Percentiles rank a stretch among this genome's conserved stretches.
These are phyloP conservation scores for Achlya hypogyna DNA, from an alignment of 352 stramenopile genomes.

Conservation along the genomic window DNA sequence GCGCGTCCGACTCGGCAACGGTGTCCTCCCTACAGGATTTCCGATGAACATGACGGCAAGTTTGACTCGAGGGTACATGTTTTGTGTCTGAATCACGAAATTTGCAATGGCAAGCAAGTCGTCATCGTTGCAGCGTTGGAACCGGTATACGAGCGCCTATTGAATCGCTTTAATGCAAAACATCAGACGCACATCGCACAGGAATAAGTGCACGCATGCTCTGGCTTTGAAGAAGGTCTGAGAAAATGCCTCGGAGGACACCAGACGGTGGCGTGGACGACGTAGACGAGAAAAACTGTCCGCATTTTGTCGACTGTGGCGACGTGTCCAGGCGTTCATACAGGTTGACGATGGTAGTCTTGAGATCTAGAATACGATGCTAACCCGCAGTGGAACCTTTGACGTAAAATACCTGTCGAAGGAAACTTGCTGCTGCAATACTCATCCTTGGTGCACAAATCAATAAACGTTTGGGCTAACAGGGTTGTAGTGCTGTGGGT, in stretches of 20 bases:
- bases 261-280: constrained; percentile 5
- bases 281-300: neutral
- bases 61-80: neutral
- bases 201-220: constrained; percentile 29
- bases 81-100: neutral
- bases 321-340: neutral
- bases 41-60: neutral
- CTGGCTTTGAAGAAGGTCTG: constrained; percentile 22
- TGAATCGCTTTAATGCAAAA: neutral
- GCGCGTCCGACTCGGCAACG: constrained; percentile 12
- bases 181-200: neutral
- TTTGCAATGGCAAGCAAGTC: constrained; percentile 22
- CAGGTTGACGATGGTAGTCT: neutral
- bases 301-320: neutral
- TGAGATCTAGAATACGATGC: neutral
- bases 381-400: neutral
- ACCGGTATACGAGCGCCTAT: constrained; percentile 27
- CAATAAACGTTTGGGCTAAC: constrained; percentile 3
- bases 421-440: neutral
- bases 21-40: neutral
- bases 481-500: neutral
- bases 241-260: constrained; percentile 22
- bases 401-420: neutral
- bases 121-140: constrained; percentile 27
- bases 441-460: neutral